Evolutionary conservation across 495 filamentous ascomycete species (phyloP), one percentile per base, ranked within the genome.

Genomic region (Paragyromitra xinjiangensis): DNA sequence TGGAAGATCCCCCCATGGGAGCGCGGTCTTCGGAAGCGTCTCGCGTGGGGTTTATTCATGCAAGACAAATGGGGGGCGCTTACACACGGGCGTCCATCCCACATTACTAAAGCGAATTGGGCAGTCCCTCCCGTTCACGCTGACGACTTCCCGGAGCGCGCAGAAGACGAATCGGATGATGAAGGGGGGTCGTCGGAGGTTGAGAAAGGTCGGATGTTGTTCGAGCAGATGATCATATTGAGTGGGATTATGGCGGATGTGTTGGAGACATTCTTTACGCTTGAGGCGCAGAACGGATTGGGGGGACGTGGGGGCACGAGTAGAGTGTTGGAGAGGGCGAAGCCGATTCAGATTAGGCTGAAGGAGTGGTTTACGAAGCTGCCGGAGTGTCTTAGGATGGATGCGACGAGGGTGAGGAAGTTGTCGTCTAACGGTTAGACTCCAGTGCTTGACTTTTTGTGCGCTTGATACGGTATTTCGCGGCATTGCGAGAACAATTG

Each of bases 1-100:
- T 96, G 94, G 94, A 91, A 92, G 72, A 94, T 97, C 51, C 94
- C 94, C 6, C 85, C 86, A 0, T 97, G 94, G 94, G 94, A 97
- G 82, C 89, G 90, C 64, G 92, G 93, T 0, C 84, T 97, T 45
- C 88, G 94, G 61, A 93, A 94, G 81, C 89, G 94, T 34, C 86
- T 97, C 44, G 94, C 92, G 71, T 97, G 94, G 93, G 94, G 92
- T 2, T 85, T 97, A 73, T 97, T 93, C 81, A 92, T 94, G 90
- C 92, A 96, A 81, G 94, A 97, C 81, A 97, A 95, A 85, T 97
- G 94, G 94, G 91, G 92, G 48, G 91, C 92, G 34, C 85, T 97
- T n/a, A 89, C 94, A 29, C 90, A 94, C 78, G 93, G 94, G 26
- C 90, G 93, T 8, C 94, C 94, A 2, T 93, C 93, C 8, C 94